These are phyloP conservation scores for Lentinula sp. DNA, from an alignment of 768 basidiomycete species.

Conservation along the genomic window DNA sequence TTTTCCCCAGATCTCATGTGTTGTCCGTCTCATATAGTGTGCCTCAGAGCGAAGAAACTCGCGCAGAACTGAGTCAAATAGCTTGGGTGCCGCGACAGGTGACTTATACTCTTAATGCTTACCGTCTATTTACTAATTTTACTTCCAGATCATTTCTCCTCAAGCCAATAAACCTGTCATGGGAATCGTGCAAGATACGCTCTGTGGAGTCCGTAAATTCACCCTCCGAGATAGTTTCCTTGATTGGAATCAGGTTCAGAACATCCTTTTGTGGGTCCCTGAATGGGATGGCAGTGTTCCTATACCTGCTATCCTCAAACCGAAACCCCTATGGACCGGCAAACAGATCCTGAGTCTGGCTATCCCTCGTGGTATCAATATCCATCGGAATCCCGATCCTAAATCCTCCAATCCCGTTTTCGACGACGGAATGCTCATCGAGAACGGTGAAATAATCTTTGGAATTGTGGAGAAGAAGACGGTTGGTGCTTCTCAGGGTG, in stretches of 20 bases:
- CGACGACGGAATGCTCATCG: slow-evolving; percentile 93
- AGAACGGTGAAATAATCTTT: slow-evolving; percentile 93
- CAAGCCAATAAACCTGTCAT: slow-evolving; percentile 99
- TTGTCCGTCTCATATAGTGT: slow-evolving; percentile 54
- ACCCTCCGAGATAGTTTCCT: slow-evolving; percentile 93
- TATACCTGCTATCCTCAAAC: slow-evolving; percentile 91
- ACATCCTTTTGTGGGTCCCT: slow-evolving; percentile 96
- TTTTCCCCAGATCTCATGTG: slow-evolving; percentile 5
- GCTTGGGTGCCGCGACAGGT: slow-evolving; percentile 98
- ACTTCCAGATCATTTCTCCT: slow-evolving; percentile 86
- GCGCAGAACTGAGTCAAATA: slow-evolving; percentile 96
- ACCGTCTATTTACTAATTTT: neutral
- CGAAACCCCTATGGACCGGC: slow-evolving; percentile 96
- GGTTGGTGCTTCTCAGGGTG: slow-evolving; percentile 93
- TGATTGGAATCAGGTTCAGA: slow-evolving; percentile 95
- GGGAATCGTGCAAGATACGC: slow-evolving; percentile 99
- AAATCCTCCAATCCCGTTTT: slow-evolving; percentile 75
- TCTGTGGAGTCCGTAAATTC: slow-evolving; percentile 96
- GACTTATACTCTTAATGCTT: neutral
- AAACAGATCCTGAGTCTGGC: slow-evolving; percentile 92
- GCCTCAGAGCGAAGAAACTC: slow-evolving; percentile 96
- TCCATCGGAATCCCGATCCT: slow-evolving; percentile 73
- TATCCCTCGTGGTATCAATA: slow-evolving; percentile 95
- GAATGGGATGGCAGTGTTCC: slow-evolving; percentile 96
- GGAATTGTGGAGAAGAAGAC: slow-evolving; percentile 98